These are phyloP conservation scores for Sporothrix brunneoviolacea DNA, from an alignment of 2,329 filamentous ascomycete genomes.

Conservation along the genomic window DNA sequence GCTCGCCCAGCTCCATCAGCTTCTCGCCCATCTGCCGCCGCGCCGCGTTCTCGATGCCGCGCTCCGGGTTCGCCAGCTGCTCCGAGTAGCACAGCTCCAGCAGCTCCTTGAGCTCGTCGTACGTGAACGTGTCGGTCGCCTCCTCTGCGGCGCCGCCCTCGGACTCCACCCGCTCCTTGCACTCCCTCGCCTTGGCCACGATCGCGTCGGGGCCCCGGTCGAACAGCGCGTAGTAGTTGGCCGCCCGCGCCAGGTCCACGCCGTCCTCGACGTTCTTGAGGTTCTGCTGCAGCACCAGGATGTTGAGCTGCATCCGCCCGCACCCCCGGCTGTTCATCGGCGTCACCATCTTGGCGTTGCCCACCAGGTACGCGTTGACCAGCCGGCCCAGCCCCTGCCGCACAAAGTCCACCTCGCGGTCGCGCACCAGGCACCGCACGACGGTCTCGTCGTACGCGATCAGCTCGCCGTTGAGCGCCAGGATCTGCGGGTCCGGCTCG, in stretches of 20 bases:
- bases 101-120: conserved; percentile 60
- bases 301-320: conserved; percentile 85
- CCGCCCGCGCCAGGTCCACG: conserved; percentile 56
- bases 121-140: conserved; percentile 44
- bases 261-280: conserved; percentile 82
- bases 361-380: conserved; percentile 71
- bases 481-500: conserved; percentile 70
- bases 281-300: conserved; percentile 91
- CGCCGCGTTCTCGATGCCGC: conserved; percentile 60
- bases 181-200: conserved; percentile 53
- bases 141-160: conserved; percentile 19
- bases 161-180: conserved; percentile 26
- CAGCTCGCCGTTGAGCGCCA: conserved; percentile 77
- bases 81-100: conserved; percentile 64
- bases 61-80: conserved; percentile 56
- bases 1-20: conserved; percentile 63
- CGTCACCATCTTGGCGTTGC: conserved; percentile 62
- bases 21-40: conserved; percentile 65
- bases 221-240: conserved; percentile 65
- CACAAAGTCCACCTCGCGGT: conserved; percentile 67
- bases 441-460: conserved; percentile 83
- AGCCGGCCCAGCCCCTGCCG: conserved; percentile 69
- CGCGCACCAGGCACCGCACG: conserved; percentile 58
- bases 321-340: conserved; percentile 81
- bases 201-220: conserved; percentile 58